Conservation (phyloP, 108 stramenopile species). For the Fragilariopsis cylindrus region DNA sequence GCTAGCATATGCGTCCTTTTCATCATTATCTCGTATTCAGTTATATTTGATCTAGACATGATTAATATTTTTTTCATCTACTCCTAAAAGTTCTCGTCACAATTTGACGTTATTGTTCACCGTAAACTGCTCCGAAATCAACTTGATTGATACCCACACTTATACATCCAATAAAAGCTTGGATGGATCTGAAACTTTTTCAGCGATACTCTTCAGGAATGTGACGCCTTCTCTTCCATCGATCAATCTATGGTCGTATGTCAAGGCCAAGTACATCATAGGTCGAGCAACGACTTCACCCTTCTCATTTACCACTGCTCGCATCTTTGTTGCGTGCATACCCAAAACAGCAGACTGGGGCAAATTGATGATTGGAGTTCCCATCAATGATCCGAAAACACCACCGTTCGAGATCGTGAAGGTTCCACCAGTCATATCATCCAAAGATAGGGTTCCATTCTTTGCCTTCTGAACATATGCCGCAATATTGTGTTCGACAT, state of each 20-base stretch:
- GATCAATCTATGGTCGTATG: constrained; percentile 99
- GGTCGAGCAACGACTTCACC: constrained; percentile 97
- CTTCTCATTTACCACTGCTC: constrained; percentile 93
- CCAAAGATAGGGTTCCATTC: constrained; percentile 88
- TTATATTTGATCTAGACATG: too few species aligned
- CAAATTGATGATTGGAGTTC: constrained; percentile 99
- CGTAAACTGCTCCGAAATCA: too few species aligned
- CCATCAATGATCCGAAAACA: constrained; percentile 98
- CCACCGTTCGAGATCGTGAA: constrained; percentile 99
- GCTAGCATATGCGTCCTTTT: too few species aligned
- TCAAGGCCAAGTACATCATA: constrained; percentile 99
- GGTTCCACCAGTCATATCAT: constrained; percentile 99
- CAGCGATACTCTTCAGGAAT: constrained; percentile 96
- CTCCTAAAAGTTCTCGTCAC: too few species aligned
- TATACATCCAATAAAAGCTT: constrained; percentile 93
- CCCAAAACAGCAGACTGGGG: constrained; percentile 99
- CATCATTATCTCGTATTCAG: too few species aligned
- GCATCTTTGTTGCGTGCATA: constrained; percentile 99
- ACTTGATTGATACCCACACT: background rate
- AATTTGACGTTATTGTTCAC: too few species aligned
- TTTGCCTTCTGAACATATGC: constrained; percentile 94
- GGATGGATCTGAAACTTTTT: constrained; percentile 96
- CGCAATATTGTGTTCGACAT: constrained; percentile 96
- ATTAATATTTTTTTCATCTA: too few species aligned
- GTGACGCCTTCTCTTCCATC: constrained; percentile 99